Base-by-base conservation (phyloP, 495 filamentous ascomycete genomes). In the Penicillium lividum region DNA sequence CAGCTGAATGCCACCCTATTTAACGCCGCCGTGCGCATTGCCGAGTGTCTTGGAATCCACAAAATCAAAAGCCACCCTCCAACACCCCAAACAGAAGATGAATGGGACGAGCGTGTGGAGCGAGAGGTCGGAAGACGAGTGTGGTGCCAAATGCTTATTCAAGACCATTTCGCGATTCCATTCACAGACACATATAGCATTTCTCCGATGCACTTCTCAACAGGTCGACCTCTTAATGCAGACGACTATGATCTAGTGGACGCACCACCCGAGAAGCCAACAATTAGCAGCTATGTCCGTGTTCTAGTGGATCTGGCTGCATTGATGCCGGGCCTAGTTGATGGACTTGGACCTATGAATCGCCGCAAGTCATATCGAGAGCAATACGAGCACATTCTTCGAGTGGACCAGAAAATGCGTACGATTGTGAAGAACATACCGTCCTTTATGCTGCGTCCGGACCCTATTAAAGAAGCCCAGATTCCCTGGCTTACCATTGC, bases 131-230 rank as follows among this genome's bases (percentile, higher is more conserved):
- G 77, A 7, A 61, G 72, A 34, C 62, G 79, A 5, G 61, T 79
- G 0, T 82, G 79, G 79, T 75, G 65, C 43, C 72, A 78, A 53
- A 67, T 82, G 53, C 62, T 68, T 31, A 77, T 73, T 16, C 79
- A 80, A 52, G 79, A 82, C 55, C 77, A 76, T 62, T 78, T 82
- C 48, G 76, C 75, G 13, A 75, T 80, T 3, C 75, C 77, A 5
- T 80, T 80, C 51, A 73, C 74, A 15, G 77, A 80, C 40, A 73
- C 69, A 31, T 82, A 82, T 59, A 70, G 69, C 34, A 70, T 82
- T 28, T 74, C 76, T 7, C 71, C 66, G 1, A 64, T 72, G 51
- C 74, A 78, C 27, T 80, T 69, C 43, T 73, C 70, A 0, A 77
- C 77, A 0, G 59, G 60, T 11, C 67, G 58, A 22, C 79, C 77